Base-by-base conservation (phyloP, 1,284 basidiomycete species). In the Neonothopanus nambi region DNA sequence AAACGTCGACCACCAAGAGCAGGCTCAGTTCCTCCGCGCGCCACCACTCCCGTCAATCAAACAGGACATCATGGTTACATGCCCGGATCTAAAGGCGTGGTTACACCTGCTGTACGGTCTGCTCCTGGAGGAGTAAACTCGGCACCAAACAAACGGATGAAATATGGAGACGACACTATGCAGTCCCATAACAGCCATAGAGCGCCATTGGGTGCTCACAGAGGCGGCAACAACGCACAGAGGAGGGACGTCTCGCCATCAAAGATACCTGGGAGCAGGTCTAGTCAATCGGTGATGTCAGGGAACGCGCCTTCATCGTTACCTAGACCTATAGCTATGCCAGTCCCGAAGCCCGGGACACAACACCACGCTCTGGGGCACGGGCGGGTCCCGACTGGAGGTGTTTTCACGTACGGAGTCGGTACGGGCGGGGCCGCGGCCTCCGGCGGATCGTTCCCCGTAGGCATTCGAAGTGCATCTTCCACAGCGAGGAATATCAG, bases 41-140 rank as follows among this genome's bases (percentile, higher is more conserved):
- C 83, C 11, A 85, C 79, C 7, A 87, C 85, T 2, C 85, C 85
- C 26, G 70, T 75, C 12, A 73, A 72, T 55, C 63, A 69, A 36
- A 51, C 65, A 15, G 65, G 69, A 47, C 62, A 66, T 44, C 74
- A 72, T 57, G 68, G 70, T 28, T 73, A 73, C 33, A 67, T 17
- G 52, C 51, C 18, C 45, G n/a, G n/a, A n/a, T n/a, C n/a, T 17
- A 68, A 69, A 6, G 78, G 77, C 3, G 68, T 68, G 2, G 77
- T 83, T 21, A 86, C 83, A 4, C 84, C 85, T 2, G 82, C 83
- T 1, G 74, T 85, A 30, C 75, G 85, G 28, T 67, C 80, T 3
- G 76, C 73, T 13, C 78, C 81, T 1, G 74, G 73, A 44, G 61
- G 70, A n/a, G 70, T 65, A 15, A 69, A 70, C 47, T 77, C 78